phyloP scores from a whole-genome alignment of 2,329 filamentous ascomycete species.

The Emericellopsis cladophorae region DNA sequence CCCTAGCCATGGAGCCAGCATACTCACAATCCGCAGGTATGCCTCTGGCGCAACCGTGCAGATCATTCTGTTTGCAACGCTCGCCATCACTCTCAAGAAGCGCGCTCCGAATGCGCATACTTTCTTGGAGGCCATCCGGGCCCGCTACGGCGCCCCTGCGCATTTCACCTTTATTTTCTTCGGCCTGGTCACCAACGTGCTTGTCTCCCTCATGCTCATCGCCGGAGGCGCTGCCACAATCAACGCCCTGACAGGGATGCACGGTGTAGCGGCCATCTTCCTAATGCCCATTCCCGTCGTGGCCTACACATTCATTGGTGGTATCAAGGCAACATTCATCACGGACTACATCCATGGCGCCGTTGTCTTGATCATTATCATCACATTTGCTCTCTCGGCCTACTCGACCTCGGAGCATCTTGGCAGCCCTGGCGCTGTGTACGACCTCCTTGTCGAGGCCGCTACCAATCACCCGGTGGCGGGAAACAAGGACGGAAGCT shows the following conservation, averaged over 20 bases:
- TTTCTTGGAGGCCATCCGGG: slow-evolving; percentile 72
- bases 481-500: slow-evolving; percentile 58
- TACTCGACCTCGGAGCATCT: slow-evolving; percentile 59
- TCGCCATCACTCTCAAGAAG: slow-evolving; percentile 82
- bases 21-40: slow-evolving; percentile 12
- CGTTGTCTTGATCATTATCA: slow-evolving; percentile 73
- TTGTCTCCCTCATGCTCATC: slow-evolving; percentile 81
- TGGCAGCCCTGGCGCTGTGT: slow-evolving; percentile 62
- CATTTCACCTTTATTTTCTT: slow-evolving; percentile 76
- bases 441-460: slow-evolving; percentile 58
- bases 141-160: slow-evolving; percentile 59
- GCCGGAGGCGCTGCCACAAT: slow-evolving; percentile 61
- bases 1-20: too few relatives aligned
- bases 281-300: slow-evolving; percentile 71
- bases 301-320: slow-evolving; percentile 64
- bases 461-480: slow-evolving; percentile 56
- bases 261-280: slow-evolving; percentile 71
- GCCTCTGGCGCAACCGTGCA: slow-evolving; percentile 67
- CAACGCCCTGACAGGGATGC: slow-evolving; percentile 25
- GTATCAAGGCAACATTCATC: slow-evolving; percentile 78
- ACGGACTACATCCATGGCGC: slow-evolving; percentile 82
- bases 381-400: slow-evolving; percentile 70
- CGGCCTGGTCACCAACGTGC: slow-evolving; percentile 70
- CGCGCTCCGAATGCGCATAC: slow-evolving; percentile 78
- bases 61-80: slow-evolving; percentile 78